A percentile compares a stretch with the other conserved stretches of the same genome.
phyloP scores from a whole-genome alignment of 495 filamentous ascomycete genomes.

The Venustampulla echinocandica region DNA sequence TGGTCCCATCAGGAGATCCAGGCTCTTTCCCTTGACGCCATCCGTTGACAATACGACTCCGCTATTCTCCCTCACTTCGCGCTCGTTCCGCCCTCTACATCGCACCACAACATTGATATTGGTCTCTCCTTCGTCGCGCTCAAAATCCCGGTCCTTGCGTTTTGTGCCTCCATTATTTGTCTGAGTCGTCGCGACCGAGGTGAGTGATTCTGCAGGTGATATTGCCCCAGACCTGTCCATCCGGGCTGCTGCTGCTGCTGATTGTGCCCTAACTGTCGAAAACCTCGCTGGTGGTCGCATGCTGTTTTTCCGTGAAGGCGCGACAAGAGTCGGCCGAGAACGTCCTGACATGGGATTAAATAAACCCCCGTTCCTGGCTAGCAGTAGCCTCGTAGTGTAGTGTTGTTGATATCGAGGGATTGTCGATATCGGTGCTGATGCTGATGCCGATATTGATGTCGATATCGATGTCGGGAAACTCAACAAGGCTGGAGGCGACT shows the following conservation, averaged over 20 bases:
- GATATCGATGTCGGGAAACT: background rate
- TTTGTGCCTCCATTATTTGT: conserved; percentile 42
- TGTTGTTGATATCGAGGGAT: too few relatives aligned
- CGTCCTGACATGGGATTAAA: conserved; percentile 42
- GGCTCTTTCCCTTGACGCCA: conserved; percentile 69
- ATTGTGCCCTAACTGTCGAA: conserved; percentile 34
- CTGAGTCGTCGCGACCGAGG: conserved; percentile 38
- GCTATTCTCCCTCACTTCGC: conserved; percentile 87
- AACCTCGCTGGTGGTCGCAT: conserved; percentile 49
- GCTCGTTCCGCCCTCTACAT: conserved; percentile 84
- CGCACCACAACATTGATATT: conserved; percentile 97
- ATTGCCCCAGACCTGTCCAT: conserved; percentile 36
- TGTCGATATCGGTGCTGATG: too few relatives aligned
- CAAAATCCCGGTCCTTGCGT: conserved; percentile 76
- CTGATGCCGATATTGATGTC: background rate
- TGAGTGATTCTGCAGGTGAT: conserved; percentile 58
- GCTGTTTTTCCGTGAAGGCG: conserved; percentile 43
- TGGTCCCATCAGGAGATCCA: conserved; percentile 87
- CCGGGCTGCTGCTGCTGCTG: conserved; percentile 27
- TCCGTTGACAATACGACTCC: conserved; percentile 84
- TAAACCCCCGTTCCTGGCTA: too few relatives aligned
- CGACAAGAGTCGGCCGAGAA: conserved; percentile 42
- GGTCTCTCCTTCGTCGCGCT: conserved; percentile 69
- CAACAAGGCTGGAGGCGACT: background rate
- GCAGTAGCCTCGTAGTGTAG: too few relatives aligned